Evolutionary conservation across 73 alveolate genomes (phyloP).

Genomic region (Durusdinium trenchii): DNA sequence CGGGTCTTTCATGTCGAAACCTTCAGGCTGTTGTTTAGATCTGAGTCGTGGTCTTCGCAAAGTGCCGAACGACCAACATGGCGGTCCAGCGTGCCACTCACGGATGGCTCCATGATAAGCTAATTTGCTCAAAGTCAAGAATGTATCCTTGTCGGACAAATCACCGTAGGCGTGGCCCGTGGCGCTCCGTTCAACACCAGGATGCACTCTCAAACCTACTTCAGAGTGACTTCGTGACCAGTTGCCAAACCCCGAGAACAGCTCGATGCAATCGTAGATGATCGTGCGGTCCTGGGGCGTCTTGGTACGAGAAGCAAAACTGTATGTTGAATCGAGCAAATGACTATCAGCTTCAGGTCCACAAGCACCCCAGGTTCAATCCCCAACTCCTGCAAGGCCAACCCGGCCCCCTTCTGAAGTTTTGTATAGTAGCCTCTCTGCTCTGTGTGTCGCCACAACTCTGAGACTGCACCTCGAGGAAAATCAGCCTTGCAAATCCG

Average conservation of each 20-base stretch:
- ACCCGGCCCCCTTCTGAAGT: not conserved
- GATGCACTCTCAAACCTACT: not conserved
- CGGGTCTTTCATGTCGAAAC: not conserved
- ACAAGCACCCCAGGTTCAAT: not conserved
- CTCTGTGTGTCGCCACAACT: conserved; percentile 15
- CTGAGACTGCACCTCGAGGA: not conserved
- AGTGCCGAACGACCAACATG: not conserved
- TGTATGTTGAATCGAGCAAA: too few relatives aligned
- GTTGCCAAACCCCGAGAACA: not conserved
- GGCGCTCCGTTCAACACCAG: not conserved
- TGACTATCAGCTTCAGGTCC: not conserved
- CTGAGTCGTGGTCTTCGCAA: conserved; percentile 4
- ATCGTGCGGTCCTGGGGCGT: too few relatives aligned
- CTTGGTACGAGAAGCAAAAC: too few relatives aligned
- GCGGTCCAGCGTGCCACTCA: not conserved
- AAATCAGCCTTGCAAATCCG: not conserved
- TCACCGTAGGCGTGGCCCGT: not conserved
- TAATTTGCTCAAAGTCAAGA: not conserved
- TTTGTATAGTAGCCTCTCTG: conserved; percentile 9
- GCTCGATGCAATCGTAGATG: not conserved
- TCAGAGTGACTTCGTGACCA: not conserved
- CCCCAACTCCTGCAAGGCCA: not conserved
- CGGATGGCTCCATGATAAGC: not conserved
- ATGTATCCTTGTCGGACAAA: not conserved
- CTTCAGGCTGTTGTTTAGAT: not conserved